Evolutionary conservation across 2,329 filamentous ascomycete species (phyloP), one percentile per base, ranked within the genome.

Genomic region (Ilyonectria robusta): DNA sequence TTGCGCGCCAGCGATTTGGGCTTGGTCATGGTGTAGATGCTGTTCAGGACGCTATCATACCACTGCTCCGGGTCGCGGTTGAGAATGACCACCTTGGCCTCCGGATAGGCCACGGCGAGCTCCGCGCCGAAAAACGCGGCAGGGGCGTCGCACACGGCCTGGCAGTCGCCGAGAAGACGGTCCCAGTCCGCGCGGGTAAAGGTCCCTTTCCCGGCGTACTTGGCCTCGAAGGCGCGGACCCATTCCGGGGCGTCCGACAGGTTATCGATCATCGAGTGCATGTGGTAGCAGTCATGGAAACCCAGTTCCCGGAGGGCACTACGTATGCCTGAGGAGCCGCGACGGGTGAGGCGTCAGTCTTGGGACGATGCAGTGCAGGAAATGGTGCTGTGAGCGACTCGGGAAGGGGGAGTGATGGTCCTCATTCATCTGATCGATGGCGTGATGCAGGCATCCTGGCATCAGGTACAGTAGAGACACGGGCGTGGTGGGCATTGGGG

Each of bases 91-190:
- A 82, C 76, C 65, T 82, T 82, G 56, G 81, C 81, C 13, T 81
- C 79, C 6, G 74, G 74, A 55, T 78, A 78, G 9, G 70, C 47
- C 33, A 73, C 75, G 33, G 81, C 80, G 11, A 83, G 74, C 57
- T 83, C 80, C 59, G 75, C 64, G 55, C 77, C 78, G 71, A 83
- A 81, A 72, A 90, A 91, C 42, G 87, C 82, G 1, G 89, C 81
- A 1, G 91, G 89, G 17, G 89, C 77, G 53, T 87, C 87, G 62
- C 85, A 84, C 9, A 86, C 88, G 23, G 84, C 85, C n/a, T 88
- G 83, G 70, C 79, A 83, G 26, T 81, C 73, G 51, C 81, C 82
- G 54, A 86, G 81, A 7, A 86, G 75, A 63, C 78, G 77, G 74
- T 87, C 84, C 79, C 84, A 86, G 67, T 85, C 82, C 19, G 76